Conservation (phyloP, 2,329 filamentous ascomycete genomes). For the Exophiala phaeomuriformis region DNA sequence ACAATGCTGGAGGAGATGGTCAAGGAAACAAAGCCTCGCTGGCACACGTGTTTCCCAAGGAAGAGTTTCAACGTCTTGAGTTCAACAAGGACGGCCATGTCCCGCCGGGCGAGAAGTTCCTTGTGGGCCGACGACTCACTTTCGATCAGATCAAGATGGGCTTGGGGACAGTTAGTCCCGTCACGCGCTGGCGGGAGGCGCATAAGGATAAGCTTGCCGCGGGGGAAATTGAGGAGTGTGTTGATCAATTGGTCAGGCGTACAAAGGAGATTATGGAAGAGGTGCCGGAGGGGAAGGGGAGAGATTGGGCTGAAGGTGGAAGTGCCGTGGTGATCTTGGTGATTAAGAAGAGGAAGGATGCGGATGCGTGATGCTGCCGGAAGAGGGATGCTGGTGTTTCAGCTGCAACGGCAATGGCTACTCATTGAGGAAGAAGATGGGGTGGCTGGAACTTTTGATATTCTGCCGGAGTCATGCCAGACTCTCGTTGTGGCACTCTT, state of each 20-base stretch:
- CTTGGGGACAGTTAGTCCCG: conserved; percentile 34
- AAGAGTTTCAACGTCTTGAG: conserved; percentile 13
- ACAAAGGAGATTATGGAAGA: conserved; percentile 28
- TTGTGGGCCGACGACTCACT: conserved; percentile 20
- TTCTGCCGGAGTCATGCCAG: too few relatives aligned
- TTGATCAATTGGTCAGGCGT: conserved; percentile 27
- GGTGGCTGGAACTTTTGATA: too few relatives aligned
- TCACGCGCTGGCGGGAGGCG: conserved; percentile 38
- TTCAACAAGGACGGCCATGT: conserved; percentile 15
- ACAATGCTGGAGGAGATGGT: conserved; percentile 25
- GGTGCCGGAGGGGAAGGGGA: conserved; percentile 26
- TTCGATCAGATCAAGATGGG: conserved; percentile 28
- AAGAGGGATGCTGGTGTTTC: too few relatives aligned
- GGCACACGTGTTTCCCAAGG: conserved; percentile 9
- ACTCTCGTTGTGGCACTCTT: too few relatives aligned
- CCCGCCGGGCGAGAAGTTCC: conserved; percentile 27
- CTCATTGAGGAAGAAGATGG: too few relatives aligned
- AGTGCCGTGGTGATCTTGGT: conserved; percentile 24
- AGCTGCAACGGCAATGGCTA: too few relatives aligned
- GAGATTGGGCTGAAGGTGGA: conserved; percentile 22
- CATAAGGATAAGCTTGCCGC: conserved; percentile 34
- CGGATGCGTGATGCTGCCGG: background rate
- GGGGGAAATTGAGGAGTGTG: conserved; percentile 32
- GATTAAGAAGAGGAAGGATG: conserved; percentile 20
- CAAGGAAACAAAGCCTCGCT: too few relatives aligned